phyloP scores from a whole-genome alignment of 352 stramenopile species.

The Ochromonadaceae sp. region DNA sequence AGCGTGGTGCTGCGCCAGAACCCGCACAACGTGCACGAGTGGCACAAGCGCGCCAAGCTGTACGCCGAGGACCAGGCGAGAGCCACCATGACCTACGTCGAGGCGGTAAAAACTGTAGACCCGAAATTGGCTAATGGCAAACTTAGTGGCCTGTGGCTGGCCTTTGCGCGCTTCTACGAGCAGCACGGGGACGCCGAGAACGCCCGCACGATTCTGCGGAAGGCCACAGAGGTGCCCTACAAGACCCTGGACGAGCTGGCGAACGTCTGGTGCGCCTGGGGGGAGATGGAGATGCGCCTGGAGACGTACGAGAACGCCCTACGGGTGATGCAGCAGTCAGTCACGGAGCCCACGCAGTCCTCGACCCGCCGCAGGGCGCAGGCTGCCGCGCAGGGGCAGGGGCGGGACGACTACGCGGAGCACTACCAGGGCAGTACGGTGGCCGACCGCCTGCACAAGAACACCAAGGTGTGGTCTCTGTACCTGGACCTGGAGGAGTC shows the following conservation, averaged over 20 bases:
- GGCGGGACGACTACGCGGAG: not conserved
- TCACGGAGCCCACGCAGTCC: conserved; percentile 36
- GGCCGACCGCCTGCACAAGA: conserved; percentile 53
- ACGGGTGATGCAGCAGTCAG: conserved; percentile 57
- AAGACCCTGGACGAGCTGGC: conserved; percentile 76
- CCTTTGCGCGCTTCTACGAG: conserved; percentile 88
- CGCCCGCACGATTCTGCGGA: conserved; percentile 74
- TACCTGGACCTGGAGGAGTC: conserved; percentile 95
- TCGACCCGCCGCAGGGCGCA: conserved; percentile 11
- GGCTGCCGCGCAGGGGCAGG: conserved; percentile 2
- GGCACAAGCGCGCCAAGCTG: conserved; percentile 84
- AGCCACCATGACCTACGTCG: conserved; percentile 46
- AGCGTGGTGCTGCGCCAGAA: conserved; percentile 95
- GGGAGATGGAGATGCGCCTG: conserved; percentile 85
- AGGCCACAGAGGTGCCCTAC: conserved; percentile 42
- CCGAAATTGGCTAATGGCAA: conserved; percentile 57
- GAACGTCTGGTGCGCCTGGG: conserved; percentile 76
- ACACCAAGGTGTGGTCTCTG: conserved; percentile 83
- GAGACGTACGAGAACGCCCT: conserved; percentile 87
- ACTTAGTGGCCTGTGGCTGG: conserved; percentile 74
- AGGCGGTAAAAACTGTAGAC: conserved; percentile 79
- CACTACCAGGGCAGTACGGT: not conserved
- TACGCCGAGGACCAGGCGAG: conserved; percentile 30
- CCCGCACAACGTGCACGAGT: conserved; percentile 92
- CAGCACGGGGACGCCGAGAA: conserved; percentile 69